Evolutionary conservation across 495 filamentous ascomycete species (phyloP), one percentile per base, ranked within the genome.

Genomic region (Cercophora scortea): DNA sequence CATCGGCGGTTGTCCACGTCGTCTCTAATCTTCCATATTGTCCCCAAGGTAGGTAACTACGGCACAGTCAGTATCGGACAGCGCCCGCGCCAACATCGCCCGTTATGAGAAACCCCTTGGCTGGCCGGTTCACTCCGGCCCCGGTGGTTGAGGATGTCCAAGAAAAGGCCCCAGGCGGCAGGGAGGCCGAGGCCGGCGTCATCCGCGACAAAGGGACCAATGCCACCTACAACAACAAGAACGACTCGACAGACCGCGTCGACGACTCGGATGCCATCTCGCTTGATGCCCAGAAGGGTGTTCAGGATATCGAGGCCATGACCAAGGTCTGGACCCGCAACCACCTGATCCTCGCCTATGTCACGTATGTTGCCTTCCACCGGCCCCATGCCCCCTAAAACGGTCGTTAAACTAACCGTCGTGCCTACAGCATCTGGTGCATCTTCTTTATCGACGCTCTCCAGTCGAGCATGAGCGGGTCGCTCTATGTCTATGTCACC

Each of bases 371-470:
- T 15, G 0, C 3, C 3, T 19, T 38, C 33, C 17, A 33, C 19
- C 19, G 3, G 32, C 11, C 13, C 16, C 18, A 6, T 34, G 34
- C 32, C 19, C 42, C 32, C 42, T 45, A 11, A 1, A 34, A 18
- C 42, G 3, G 32, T 17, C n/a, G 19, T 32, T 43, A 39, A 33
- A 32, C 40, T 50, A 16, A 25, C 40, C 4, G 4, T 5, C 13
- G 2, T 18, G 8, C 16, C 5, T 25, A 4, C 48, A 79, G 73
- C 8, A 78, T 80, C 51, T 79, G 73, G 72, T 32, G 76, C 55
- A 69, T 81, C 58, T 77, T 72, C 56, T 77, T 79, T 52, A 63
- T 76, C 66, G 71, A 78, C 47, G 65, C 72, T 12, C 58, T 79
- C 34, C 69, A 76, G 52, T 67, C 72, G 45, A 62, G 68, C 33